phyloP scores from a whole-genome alignment of 2,329 filamentous ascomycete species.

The Colletotrichum karsti region DNA sequence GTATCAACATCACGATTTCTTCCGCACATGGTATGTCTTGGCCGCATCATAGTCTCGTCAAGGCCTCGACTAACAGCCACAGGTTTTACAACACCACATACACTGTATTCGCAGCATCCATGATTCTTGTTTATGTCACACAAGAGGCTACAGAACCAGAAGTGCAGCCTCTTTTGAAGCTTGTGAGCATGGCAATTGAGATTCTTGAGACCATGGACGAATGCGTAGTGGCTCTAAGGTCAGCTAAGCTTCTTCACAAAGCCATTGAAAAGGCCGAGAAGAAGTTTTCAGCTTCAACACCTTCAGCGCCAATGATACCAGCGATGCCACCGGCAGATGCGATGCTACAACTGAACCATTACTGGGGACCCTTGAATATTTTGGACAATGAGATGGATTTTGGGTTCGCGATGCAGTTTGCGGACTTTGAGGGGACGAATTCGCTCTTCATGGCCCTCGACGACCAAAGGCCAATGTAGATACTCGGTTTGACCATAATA shows the following conservation, averaged over 20 bases:
- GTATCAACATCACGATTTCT: slow-evolving; percentile 39
- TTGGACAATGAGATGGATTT: slow-evolving; percentile 35
- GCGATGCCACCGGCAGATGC: slow-evolving; percentile 25
- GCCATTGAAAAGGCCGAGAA: slow-evolving; percentile 33
- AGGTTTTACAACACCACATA: slow-evolving; percentile 43
- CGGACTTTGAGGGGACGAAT: slow-evolving; percentile 28
- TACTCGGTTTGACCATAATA: no score
- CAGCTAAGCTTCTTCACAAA: slow-evolving; percentile 35
- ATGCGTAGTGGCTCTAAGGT: slow-evolving; percentile 36
- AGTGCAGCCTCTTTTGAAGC: slow-evolving; percentile 27
- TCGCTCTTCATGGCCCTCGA: slow-evolving; percentile 16
- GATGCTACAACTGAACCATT: slow-evolving; percentile 32
- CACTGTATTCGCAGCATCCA: slow-evolving; percentile 37
- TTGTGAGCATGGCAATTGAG: slow-evolving; percentile 35
- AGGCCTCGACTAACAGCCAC: neutral
- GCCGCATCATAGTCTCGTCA: accelerated
- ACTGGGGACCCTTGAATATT: slow-evolving; percentile 35
- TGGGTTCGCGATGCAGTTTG: slow-evolving; percentile 31
- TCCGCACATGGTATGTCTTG: slow-evolving; percentile 36
- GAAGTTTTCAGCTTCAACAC: slow-evolving; percentile 18
- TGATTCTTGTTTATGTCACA: slow-evolving; percentile 37
- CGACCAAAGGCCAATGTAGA: slow-evolving; percentile 11
- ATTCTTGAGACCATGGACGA: slow-evolving; percentile 36
- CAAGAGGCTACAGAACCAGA: slow-evolving; percentile 32
- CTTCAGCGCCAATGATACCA: neutral